A percentile compares a stretch with the other conserved stretches of the same genome.
These are phyloP conservation scores for Wickerhamiella sergipiensis DNA, from an alignment of 805 yeast species.

Conservation along the genomic window DNA sequence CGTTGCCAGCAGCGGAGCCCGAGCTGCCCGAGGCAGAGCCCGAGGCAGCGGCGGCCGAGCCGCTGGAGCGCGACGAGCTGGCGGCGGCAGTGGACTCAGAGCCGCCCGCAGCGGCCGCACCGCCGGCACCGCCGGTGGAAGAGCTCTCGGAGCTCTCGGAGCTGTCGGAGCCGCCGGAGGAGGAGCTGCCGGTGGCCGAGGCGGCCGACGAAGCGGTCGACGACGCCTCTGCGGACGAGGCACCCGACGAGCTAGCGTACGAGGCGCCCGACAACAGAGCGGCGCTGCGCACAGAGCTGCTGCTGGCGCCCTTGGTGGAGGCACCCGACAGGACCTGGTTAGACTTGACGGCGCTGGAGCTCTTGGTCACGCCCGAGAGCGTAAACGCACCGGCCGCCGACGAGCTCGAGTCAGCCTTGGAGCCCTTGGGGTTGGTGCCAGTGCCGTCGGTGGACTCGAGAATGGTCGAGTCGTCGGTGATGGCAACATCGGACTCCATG, in stretches of 20 bases:
- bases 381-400: conserved; percentile 5
- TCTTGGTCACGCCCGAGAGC: conserved; percentile 11
- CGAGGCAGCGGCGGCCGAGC: conserved; percentile 2
- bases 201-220: conserved; percentile 7
- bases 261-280: conserved; percentile 8
- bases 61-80: conserved; percentile 1
- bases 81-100: background rate
- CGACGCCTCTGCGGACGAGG: conserved; percentile 7
- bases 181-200: conserved; percentile 3
- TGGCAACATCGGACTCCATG: conserved; percentile 34
- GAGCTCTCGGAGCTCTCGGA: conserved; percentile 4
- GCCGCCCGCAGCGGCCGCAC: conserved; percentile 7
- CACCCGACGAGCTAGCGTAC: conserved; percentile 8
- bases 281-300: conserved; percentile 7
- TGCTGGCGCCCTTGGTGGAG: conserved; percentile 7
- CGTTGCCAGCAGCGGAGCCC: conserved; percentile 6
- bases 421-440: conserved; percentile 39
- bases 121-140: conserved; percentile 3
- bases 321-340: conserved; percentile 7
- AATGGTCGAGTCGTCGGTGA: conserved; percentile 49
- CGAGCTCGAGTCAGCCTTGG: conserved; percentile 9
- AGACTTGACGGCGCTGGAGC: conserved; percentile 13
- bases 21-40: conserved; percentile 6
- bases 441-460: conserved; percentile 48
- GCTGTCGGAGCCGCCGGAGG: conserved; percentile 4